phyloP scores from a whole-genome alignment of 352 stramenopile genomes.

The Phytophthora colocasiae region DNA sequence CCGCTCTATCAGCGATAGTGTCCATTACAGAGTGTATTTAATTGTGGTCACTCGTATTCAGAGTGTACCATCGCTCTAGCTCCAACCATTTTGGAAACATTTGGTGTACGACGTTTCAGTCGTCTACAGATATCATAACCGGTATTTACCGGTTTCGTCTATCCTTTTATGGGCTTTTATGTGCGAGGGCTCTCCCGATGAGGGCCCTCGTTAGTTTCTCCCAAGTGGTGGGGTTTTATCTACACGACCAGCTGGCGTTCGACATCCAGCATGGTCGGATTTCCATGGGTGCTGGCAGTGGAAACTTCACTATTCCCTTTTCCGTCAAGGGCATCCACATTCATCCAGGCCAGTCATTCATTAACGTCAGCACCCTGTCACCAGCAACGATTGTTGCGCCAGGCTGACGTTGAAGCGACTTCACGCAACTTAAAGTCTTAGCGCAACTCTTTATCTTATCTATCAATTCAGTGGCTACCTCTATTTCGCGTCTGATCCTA shows the following conservation, averaged over 20 bases:
- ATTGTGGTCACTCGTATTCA: no score
- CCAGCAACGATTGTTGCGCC: slow-evolving; percentile 4
- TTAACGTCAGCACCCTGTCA: slow-evolving; percentile 4
- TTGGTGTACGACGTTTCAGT: no score
- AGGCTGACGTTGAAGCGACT: slow-evolving; percentile 21
- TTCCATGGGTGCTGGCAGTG: slow-evolving; percentile 57
- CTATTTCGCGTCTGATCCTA: slow-evolving; percentile 13
- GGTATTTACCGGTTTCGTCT: no score
- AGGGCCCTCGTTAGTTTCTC: no score
- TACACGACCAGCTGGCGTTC: slow-evolving; percentile 72
- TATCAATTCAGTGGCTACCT: slow-evolving; percentile 6
- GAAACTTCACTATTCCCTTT: slow-evolving; percentile 82
- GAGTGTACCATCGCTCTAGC: no score
- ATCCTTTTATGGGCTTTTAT: no score
- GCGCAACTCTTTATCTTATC: slow-evolving; percentile 8
- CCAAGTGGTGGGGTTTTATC: slow-evolving; percentile 66
- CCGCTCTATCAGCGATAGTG: no score
- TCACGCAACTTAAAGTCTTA: slow-evolving; percentile 26
- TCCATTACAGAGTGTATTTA: no score
- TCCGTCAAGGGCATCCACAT: slow-evolving; percentile 73
- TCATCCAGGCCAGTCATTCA: slow-evolving; percentile 35
- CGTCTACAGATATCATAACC: no score
- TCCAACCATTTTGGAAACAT: no score
- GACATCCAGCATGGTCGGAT: slow-evolving; percentile 70
- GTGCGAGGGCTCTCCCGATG: no score